phyloP scores from a whole-genome alignment of 495 filamentous ascomycete species.

The Apodospora peruviana region DNA sequence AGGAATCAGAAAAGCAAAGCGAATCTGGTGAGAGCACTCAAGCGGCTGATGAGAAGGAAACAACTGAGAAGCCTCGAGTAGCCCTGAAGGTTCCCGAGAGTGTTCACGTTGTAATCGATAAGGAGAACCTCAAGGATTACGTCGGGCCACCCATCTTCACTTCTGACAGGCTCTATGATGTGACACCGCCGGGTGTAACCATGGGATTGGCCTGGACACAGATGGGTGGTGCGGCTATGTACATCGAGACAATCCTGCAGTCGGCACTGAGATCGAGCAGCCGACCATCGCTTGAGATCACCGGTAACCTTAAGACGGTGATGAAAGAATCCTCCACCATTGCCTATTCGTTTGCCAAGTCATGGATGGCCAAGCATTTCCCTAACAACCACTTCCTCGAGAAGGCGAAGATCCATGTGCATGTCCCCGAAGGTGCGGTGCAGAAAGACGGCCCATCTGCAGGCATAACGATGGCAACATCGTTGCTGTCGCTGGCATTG shows the following conservation, averaged over 20 bases:
- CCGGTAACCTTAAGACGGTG: constrained; percentile 89
- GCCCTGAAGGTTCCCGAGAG: constrained; percentile 79
- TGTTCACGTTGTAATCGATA: constrained; percentile 83
- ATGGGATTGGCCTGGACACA: constrained; percentile 99
- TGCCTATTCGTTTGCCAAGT: constrained; percentile 94
- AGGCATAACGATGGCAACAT: constrained; percentile 95
- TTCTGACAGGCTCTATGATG: constrained; percentile 90
- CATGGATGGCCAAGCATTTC: constrained; percentile 75
- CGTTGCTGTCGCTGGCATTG: constrained; percentile 76
- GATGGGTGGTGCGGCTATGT: constrained; percentile 93
- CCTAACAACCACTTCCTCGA: constrained; percentile 93
- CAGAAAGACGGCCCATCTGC: constrained; percentile 95
- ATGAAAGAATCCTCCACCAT: constrained; percentile 97
- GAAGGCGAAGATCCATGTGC: constrained; percentile 90
- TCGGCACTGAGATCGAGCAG: constrained; percentile 64
- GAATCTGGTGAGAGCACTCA: constrained; percentile 11
- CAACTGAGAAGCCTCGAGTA: constrained; percentile 63
- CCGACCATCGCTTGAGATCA: constrained; percentile 75
- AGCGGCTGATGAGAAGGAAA: constrained; percentile 25
- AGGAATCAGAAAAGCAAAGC: constrained; percentile 42
- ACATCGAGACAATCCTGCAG: constrained; percentile 95
- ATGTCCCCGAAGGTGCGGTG: constrained; percentile 95
- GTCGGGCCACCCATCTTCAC: constrained; percentile 96
- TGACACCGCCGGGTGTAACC: constrained; percentile 90
- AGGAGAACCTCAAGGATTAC: constrained; percentile 92